Conservation (phyloP, 2,329 filamentous ascomycete genomes). For the Coniella lustricola region DNA sequence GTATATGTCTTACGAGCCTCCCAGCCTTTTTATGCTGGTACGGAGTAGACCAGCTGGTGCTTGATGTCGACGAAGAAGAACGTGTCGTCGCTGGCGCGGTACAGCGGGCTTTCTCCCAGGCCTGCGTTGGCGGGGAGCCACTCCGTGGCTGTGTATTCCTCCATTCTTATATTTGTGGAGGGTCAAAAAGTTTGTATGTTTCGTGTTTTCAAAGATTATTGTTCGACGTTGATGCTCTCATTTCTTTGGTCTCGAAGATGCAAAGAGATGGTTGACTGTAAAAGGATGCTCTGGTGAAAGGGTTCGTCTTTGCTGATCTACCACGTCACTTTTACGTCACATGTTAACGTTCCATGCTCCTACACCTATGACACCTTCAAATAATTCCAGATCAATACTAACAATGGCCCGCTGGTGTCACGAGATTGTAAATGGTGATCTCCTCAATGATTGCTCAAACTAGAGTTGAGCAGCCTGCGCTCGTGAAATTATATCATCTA, state of each 20-base stretch:
- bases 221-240: too few relatives aligned
- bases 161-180: slow-evolving; percentile 16
- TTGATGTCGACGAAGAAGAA: slow-evolving; percentile 24
- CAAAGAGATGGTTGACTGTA: not conserved
- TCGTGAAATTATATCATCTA: too few relatives aligned
- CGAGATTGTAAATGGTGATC: not conserved
- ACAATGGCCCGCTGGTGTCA: not conserved
- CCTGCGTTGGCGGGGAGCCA: slow-evolving; percentile 20
- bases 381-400: too few relatives aligned
- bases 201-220: not conserved
- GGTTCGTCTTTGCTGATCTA: not conserved
- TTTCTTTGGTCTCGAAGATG: not conserved
- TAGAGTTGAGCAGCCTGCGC: too few relatives aligned
- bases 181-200: not conserved
- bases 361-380: too few relatives aligned
- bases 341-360: not conserved
- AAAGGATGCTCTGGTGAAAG: not conserved
- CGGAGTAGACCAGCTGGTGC: slow-evolving; percentile 18
- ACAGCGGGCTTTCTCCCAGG: slow-evolving; percentile 22
- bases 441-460: too few relatives aligned
- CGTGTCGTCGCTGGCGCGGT: slow-evolving; percentile 19
- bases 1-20: slow-evolving; percentile 10
- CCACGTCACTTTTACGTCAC: slow-evolving; percentile 2
- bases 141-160: slow-evolving; percentile 20
- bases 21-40: slow-evolving; percentile 18